Conservation (phyloP, 1,139 yeast genomes). For the Taphrina deformans region DNA sequence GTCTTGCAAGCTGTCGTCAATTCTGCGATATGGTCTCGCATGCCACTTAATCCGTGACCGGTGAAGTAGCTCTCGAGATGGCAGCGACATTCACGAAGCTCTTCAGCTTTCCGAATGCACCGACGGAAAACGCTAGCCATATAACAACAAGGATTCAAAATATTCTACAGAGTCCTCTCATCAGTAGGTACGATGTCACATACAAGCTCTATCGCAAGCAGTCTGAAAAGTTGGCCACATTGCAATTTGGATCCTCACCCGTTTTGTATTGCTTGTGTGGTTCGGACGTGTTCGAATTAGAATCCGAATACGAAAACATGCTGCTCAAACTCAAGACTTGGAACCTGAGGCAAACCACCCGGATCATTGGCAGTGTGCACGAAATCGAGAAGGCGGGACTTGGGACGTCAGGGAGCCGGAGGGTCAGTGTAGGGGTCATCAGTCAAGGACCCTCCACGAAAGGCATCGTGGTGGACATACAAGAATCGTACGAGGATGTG, state of each 20-base stretch:
- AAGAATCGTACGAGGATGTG: conserved; percentile 3
- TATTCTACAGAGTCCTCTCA: conserved; percentile 5
- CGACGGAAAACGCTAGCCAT: conserved; percentile 2
- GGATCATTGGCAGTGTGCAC: conserved; percentile 15
- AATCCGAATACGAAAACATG: conserved; percentile 17
- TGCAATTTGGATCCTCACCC: not conserved
- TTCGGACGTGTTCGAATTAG: conserved; percentile 8
- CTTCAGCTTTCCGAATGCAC: conserved; percentile 2
- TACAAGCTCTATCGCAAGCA: conserved; percentile 10
- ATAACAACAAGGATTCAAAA: conserved; percentile 5
- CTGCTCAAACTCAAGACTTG: conserved; percentile 22
- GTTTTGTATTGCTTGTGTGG: conserved; percentile 15
- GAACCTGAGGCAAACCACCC: conserved; percentile 18
- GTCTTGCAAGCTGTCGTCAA: no score
- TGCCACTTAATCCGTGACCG: no score
- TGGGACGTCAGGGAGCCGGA: not conserved
- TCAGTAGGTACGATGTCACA: not conserved
- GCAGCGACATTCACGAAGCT: not conserved
- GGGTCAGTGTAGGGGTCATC: conserved; percentile 18
- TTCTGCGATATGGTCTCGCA: no score
- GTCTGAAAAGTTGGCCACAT: not conserved
- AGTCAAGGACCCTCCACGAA: conserved; percentile 29
- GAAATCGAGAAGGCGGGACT: conserved; percentile 1
- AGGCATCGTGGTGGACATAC: conserved; percentile 21
- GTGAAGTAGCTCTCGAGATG: not conserved